phyloP scores from a whole-genome alignment of 495 filamentous ascomycete species.

The Neurospora hispaniola region DNA sequence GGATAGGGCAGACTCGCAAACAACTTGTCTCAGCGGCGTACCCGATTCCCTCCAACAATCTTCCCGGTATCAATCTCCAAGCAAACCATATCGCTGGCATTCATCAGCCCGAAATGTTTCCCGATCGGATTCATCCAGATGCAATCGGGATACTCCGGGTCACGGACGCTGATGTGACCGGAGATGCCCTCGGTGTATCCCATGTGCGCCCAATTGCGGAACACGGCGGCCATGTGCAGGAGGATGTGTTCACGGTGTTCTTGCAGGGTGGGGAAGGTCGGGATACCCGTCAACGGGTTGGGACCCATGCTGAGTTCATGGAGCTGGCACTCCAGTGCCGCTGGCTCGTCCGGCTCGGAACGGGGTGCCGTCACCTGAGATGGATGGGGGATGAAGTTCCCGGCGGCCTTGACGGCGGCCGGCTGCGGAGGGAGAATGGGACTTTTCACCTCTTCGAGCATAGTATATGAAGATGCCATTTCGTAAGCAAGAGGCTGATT shows the following conservation, averaged over 20 bases:
- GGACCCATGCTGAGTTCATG: background rate
- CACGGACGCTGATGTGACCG: slow-evolving; percentile 55
- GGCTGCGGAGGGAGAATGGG: background rate
- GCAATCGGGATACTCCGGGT: slow-evolving; percentile 46
- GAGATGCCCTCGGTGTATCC: slow-evolving; percentile 56
- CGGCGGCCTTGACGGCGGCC: background rate
- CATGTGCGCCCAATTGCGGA: slow-evolving; percentile 45
- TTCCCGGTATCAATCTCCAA: slow-evolving; percentile 43
- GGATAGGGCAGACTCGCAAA: background rate
- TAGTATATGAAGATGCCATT: background rate
- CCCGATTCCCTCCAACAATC: slow-evolving; percentile 38
- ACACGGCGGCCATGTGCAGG: slow-evolving; percentile 49
- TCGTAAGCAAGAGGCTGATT: background rate
- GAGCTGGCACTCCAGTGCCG: background rate
- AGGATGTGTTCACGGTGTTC: slow-evolving; percentile 40
- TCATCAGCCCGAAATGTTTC: slow-evolving; percentile 46
- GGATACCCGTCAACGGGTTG: slow-evolving; percentile 24
- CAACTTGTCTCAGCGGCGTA: background rate
- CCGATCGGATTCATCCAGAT: slow-evolving; percentile 60
- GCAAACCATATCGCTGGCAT: slow-evolving; percentile 43
- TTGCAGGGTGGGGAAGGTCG: slow-evolving; percentile 31
- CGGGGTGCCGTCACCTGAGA: background rate
- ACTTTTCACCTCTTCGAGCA: background rate
- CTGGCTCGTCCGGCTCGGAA: background rate
- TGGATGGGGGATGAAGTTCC: background rate